Evolutionary conservation across 208 protist genomes (phyloP).

Genomic region (Herpetomonas muscarum): DNA sequence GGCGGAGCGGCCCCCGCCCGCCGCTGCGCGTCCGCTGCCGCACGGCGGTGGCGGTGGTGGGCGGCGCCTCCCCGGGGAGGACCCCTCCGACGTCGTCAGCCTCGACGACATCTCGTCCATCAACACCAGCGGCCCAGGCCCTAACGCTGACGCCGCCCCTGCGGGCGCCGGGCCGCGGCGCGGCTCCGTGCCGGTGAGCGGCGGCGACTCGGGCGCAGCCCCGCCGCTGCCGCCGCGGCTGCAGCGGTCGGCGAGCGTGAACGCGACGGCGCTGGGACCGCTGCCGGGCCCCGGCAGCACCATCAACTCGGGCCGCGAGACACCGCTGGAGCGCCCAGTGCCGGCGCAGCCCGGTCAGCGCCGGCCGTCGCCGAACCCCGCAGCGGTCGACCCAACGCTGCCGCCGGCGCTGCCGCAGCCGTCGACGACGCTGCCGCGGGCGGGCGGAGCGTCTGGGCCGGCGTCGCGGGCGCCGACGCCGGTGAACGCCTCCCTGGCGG

Average conservation of each 20-base stretch:
- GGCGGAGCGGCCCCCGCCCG: too few species aligned
- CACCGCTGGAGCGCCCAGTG: neutral
- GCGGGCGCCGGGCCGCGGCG: neutral
- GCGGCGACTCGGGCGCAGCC: neutral
- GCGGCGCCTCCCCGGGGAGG: too few species aligned
- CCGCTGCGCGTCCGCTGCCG: too few species aligned
- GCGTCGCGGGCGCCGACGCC: neutral
- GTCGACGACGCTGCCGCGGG: neutral
- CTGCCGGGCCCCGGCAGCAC: neutral
- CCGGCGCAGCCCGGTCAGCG: neutral
- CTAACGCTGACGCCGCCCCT: too few species aligned
- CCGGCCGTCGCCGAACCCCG: neutral
- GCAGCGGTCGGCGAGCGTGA: constrained; percentile 1
- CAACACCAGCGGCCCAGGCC: neutral
- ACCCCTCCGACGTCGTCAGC: neutral
- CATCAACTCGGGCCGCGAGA: neutral
- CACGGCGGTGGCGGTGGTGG: too few species aligned
- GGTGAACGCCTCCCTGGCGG: neutral
- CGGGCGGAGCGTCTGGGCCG: neutral
- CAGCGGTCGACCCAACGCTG: neutral
- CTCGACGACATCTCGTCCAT: constrained; percentile 3
- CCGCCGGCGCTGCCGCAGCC: neutral
- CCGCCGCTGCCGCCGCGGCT: constrained; percentile 1
- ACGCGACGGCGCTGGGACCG: too few species aligned
- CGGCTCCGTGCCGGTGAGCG: neutral